These are phyloP conservation scores for Yamadazyma dushanensis DNA, from an alignment of 1,139 yeast genomes.

Conservation along the genomic window DNA sequence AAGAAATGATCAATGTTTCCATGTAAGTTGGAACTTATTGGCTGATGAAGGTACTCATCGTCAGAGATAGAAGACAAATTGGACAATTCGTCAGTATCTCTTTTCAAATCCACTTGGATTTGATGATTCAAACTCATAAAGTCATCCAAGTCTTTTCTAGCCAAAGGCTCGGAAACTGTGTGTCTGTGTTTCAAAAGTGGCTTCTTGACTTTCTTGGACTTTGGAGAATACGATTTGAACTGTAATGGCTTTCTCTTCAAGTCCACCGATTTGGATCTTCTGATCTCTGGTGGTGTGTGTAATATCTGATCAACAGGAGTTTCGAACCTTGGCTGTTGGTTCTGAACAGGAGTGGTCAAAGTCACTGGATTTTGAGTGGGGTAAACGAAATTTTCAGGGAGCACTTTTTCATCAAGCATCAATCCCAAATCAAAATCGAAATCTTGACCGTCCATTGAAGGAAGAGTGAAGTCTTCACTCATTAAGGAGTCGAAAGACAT, in stretches of 20 bases:
- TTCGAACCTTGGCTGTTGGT: constrained; percentile 13
- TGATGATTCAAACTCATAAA: constrained; percentile 34
- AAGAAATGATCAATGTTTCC: constrained; percentile 28
- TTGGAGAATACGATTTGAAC: constrained; percentile 42
- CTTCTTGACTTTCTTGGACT: constrained; percentile 21
- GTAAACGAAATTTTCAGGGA: constrained; percentile 5
- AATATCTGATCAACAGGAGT: constrained; percentile 18
- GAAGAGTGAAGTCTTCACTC: constrained; percentile 2
- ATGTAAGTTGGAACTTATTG: constrained; percentile 17
- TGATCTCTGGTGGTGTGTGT: constrained; percentile 15
- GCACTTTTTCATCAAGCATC: constrained; percentile 13
- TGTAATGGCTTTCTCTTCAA: constrained; percentile 33
- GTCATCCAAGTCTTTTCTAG: constrained; percentile 28
- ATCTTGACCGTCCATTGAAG: constrained; percentile 2
- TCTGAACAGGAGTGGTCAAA: constrained; percentile 12
- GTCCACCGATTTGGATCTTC: constrained; percentile 29
- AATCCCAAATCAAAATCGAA: constrained; percentile 14
- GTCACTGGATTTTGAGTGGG: constrained; percentile 2
- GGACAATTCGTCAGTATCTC: constrained; percentile 7
- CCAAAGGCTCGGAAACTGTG: constrained; percentile 24
- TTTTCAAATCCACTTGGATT: constrained; percentile 16
- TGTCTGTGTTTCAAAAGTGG: constrained; percentile 21
- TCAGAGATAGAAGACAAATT: constrained; percentile 11
- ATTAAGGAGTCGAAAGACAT: constrained; percentile 9
- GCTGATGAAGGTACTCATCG: constrained; percentile 15